Percentiles rank a stretch among this genome's conserved stretches.
phyloP scores from a whole-genome alignment of 2,329 filamentous ascomycete genomes.

The Penicillium sp. region DNA sequence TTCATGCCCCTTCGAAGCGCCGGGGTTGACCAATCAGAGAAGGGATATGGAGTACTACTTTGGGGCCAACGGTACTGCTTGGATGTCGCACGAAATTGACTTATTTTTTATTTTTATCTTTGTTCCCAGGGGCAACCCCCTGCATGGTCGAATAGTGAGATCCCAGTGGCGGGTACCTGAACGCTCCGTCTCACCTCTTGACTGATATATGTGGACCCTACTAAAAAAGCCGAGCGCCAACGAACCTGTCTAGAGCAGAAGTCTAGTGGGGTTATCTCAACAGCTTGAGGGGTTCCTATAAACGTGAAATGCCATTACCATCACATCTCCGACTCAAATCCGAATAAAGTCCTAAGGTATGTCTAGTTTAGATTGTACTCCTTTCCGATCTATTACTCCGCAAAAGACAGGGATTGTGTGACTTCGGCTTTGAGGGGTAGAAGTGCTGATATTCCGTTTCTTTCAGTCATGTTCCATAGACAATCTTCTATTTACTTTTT shows the following conservation, averaged over 20 bases:
- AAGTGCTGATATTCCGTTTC: not conserved
- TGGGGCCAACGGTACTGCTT: not conserved
- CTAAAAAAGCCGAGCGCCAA: not conserved
- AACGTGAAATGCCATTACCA: not conserved
- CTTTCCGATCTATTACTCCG: not conserved
- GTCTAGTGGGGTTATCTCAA: not conserved
- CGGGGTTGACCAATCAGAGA: not conserved
- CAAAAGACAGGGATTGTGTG: not conserved
- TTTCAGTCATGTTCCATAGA: not conserved
- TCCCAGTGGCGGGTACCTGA: not conserved
- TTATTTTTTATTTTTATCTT: not conserved
- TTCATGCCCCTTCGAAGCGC: conserved; percentile 1
- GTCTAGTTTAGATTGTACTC: not conserved
- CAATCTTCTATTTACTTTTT: too few species aligned
- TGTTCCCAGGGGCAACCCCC: not conserved
- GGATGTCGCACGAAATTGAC: not conserved
- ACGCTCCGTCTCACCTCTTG: not conserved
- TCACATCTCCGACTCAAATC: not conserved
- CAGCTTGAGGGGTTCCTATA: not conserved
- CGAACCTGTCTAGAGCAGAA: not conserved
- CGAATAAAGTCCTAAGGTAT: not conserved
- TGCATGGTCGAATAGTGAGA: not conserved
- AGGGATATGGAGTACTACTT: too few species aligned
- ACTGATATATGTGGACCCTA: not conserved
- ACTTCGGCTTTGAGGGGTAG: not conserved